Conservation (phyloP, 345 rosid species). For the Erodium maritimum region DNA sequence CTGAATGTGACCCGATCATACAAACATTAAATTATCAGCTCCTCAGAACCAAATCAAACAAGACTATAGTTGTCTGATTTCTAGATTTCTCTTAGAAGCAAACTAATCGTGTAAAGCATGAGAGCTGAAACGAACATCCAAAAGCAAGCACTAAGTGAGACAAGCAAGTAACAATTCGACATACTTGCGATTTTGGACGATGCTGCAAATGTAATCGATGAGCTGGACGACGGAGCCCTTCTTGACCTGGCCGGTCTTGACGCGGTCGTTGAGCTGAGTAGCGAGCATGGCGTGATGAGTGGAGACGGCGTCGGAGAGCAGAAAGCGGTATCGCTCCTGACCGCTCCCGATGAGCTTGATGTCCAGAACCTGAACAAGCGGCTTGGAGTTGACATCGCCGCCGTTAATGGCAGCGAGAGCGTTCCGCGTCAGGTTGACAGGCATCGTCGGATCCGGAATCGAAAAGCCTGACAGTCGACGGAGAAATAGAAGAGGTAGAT, state of each 20-base stretch:
- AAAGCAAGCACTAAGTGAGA: neutral
- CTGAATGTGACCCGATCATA: neutral
- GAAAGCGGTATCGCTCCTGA: conserved; percentile 66
- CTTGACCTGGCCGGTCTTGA: conserved; percentile 43
- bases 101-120: no score
- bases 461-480: no score
- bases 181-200: conserved; percentile 56
- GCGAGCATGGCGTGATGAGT: conserved; percentile 80
- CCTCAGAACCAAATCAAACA: neutral
- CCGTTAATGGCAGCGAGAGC: conserved; percentile 51
- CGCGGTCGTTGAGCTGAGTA: conserved; percentile 65
- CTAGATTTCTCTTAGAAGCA: no score
- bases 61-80: no score
- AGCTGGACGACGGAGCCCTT: conserved; percentile 81
- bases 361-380: conserved; percentile 70
- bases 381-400: conserved; percentile 72
- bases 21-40: no score
- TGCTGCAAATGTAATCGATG: conserved; percentile 74
- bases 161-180: conserved; percentile 4
- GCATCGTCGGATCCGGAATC: conserved; percentile 24
- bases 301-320: conserved; percentile 50
- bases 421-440: conserved; percentile 60
- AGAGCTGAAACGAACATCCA: neutral
- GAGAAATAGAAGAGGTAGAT: no score
- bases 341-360: conserved; percentile 42